phyloP scores from a whole-genome alignment of 495 filamentous ascomycete genomes.

The Penicillium maclennaniae region DNA sequence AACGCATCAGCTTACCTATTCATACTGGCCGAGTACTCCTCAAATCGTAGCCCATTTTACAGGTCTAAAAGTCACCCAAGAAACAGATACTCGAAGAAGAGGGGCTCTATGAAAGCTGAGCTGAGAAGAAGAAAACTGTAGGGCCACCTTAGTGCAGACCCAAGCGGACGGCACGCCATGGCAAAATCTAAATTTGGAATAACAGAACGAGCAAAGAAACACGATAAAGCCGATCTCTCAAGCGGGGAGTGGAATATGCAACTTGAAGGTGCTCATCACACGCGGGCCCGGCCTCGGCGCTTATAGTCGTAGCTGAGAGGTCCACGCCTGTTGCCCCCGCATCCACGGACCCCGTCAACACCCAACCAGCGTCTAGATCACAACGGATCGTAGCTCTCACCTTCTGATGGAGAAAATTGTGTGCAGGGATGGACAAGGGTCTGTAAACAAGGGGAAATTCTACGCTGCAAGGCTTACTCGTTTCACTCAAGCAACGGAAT shows the following conservation, averaged over 20 bases:
- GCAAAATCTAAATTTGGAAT: conserved; percentile 33
- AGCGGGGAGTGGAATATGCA: conserved; percentile 25
- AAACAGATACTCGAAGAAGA: not conserved
- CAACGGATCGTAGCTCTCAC: conserved; percentile 1
- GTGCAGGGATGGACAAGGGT: conserved; percentile 1
- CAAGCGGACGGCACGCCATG: conserved; percentile 15
- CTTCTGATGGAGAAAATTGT: not conserved
- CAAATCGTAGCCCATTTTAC: conserved; percentile 25
- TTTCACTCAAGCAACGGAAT: too few species aligned
- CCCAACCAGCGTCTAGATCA: conserved; percentile 10
- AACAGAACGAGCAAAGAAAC: not conserved
- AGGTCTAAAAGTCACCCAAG: not conserved
- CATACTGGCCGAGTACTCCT: conserved; percentile 32
- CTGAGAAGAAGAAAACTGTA: conserved; percentile 17
- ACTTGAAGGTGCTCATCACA: conserved; percentile 26
- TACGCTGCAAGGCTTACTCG: not conserved
- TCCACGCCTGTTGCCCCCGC: conserved; percentile 15
- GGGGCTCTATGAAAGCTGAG: conserved; percentile 3
- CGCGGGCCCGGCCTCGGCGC: conserved; percentile 20
- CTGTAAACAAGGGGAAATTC: not conserved
- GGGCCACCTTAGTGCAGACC: conserved; percentile 21
- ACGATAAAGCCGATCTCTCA: not conserved
- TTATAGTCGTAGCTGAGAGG: conserved; percentile 27
- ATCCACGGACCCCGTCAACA: conserved; percentile 6
- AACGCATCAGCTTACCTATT: conserved; percentile 33